Evolutionary conservation across 2,329 filamentous ascomycete genomes (phyloP).

Genomic region (Sporothrix mexicana): DNA sequence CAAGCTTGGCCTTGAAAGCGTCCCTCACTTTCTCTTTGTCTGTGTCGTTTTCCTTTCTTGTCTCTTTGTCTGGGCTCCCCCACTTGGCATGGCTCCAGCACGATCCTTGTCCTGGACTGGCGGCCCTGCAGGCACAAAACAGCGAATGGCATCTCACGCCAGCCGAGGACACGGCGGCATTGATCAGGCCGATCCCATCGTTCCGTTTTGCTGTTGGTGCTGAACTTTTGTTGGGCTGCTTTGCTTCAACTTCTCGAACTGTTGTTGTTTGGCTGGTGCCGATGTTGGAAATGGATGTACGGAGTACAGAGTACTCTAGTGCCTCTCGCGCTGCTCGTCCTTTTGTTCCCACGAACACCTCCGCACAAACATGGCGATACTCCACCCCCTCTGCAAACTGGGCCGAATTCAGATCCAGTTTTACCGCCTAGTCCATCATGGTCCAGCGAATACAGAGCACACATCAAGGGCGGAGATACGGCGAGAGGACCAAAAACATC

Average conservation of each 20-base stretch:
- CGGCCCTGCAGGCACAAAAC: conserved; percentile 10
- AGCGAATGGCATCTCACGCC: conserved; percentile 30
- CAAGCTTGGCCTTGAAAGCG: not conserved
- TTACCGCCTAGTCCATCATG: not conserved
- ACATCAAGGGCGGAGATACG: not conserved
- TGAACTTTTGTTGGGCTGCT: not conserved
- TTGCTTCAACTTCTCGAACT: not conserved
- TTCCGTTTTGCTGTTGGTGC: not conserved
- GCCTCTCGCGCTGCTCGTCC: not conserved
- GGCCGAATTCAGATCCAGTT: not conserved
- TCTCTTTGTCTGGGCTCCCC: conserved; percentile 22
- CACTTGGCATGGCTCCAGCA: not conserved
- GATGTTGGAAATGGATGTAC: not conserved
- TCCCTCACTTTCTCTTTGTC: not conserved
- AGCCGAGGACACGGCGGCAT: conserved; percentile 33
- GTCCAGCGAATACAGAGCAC: not conserved
- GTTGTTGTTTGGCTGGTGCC: not conserved
- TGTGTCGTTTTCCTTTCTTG: conserved; percentile 19
- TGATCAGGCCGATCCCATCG: conserved; percentile 34
- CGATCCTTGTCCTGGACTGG: conserved; percentile 24
- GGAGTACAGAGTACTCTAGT: too few relatives aligned
- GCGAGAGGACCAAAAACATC: not conserved
- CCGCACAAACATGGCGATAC: not conserved
- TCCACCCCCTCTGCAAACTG: not conserved
- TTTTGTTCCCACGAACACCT: conserved; percentile 27